These are phyloP conservation scores for Chlorella sp. DNA, from an alignment of 139 green algal species.

Conservation along the genomic window DNA sequence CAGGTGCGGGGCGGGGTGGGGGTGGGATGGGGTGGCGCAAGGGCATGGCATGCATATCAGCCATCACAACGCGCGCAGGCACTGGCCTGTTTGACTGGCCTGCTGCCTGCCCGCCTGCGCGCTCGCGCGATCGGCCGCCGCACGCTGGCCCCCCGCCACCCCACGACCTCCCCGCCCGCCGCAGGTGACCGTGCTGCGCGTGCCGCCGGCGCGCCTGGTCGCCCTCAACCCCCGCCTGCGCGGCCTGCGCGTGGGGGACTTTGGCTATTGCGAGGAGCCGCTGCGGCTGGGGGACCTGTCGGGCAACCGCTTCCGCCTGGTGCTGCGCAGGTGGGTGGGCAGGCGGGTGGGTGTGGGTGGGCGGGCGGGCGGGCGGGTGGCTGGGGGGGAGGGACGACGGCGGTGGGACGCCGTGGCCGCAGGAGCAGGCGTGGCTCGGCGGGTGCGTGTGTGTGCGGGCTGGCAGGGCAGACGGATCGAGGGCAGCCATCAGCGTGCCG, in stretches of 20 bases:
- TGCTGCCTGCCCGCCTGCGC: too few relatives aligned
- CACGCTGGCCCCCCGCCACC: too few relatives aligned
- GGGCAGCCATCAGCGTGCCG: too few relatives aligned
- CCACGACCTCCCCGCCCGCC: neutral
- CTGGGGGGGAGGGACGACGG: neutral
- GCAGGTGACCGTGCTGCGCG: constrained; percentile 70
- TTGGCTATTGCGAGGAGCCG: constrained; percentile 38
- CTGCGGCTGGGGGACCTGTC: constrained; percentile 74
- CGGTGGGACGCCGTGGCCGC: too few relatives aligned
- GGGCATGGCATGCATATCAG: neutral
- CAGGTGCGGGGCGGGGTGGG: constrained; percentile 8
- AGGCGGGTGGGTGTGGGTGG: neutral
- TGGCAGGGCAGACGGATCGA: too few relatives aligned
- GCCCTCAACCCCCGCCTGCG: constrained; percentile 36
- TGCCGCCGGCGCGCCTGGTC: constrained; percentile 40
- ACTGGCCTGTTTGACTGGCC: neutral
- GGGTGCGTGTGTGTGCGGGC: neutral
- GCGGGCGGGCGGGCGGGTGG: neutral
- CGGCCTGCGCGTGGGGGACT: constrained; percentile 73
- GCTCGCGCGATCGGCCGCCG: too few relatives aligned
- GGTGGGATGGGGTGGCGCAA: neutral
- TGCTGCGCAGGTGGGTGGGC: constrained; percentile 38
- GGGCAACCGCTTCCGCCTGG: constrained; percentile 89
- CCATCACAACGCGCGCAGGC: neutral
- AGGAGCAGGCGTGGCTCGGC: neutral